Conservation (phyloP, 108 stramenopile genomes). For the Cylindrotheca fusiformis region DNA sequence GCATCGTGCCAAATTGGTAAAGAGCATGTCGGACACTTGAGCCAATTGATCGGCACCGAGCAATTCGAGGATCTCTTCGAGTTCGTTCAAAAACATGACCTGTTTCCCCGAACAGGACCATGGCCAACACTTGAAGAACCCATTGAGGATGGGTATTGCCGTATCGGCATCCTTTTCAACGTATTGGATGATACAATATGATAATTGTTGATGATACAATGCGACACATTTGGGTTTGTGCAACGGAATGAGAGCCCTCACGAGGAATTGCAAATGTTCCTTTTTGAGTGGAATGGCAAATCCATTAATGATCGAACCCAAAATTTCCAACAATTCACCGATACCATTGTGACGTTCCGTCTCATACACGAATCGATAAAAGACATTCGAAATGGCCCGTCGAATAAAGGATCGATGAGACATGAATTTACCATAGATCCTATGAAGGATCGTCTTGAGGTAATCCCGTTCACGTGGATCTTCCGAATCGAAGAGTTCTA, state of each 20-base stretch:
- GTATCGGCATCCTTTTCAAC: slow-evolving; percentile 99
- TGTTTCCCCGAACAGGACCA: slow-evolving; percentile 94
- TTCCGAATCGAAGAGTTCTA: slow-evolving; percentile 97
- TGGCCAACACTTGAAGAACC: slow-evolving; percentile 98
- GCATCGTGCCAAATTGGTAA: slow-evolving; percentile 89
- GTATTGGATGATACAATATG: slow-evolving; percentile 99
- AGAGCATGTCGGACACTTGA: slow-evolving; percentile 82
- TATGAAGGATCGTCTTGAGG: slow-evolving; percentile 98
- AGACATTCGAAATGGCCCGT: slow-evolving; percentile 94
- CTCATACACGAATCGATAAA: slow-evolving; percentile 97
- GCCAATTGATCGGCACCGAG: slow-evolving; percentile 88
- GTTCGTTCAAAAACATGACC: slow-evolving; percentile 95
- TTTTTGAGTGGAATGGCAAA: slow-evolving; percentile 96
- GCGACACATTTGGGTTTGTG: slow-evolving; percentile 98
- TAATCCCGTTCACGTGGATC: slow-evolving; percentile 99
- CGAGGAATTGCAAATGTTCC: slow-evolving; percentile 97
- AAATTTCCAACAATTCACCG: slow-evolving; percentile 97
- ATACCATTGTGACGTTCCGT: slow-evolving; percentile 97
- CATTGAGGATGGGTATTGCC: slow-evolving; percentile 93
- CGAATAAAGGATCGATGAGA: slow-evolving; percentile 96
- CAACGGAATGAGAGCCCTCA: slow-evolving; percentile 94
- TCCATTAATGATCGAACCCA: slow-evolving; percentile 98
- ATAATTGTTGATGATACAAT: slow-evolving; percentile 98
- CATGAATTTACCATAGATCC: slow-evolving; percentile 99
- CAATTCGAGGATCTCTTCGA: slow-evolving; percentile 97